Evolutionary conservation across 2,329 filamentous ascomycete genomes (phyloP), one percentile per base, ranked within the genome.

Genomic region (Penicillium glabrum): DNA sequence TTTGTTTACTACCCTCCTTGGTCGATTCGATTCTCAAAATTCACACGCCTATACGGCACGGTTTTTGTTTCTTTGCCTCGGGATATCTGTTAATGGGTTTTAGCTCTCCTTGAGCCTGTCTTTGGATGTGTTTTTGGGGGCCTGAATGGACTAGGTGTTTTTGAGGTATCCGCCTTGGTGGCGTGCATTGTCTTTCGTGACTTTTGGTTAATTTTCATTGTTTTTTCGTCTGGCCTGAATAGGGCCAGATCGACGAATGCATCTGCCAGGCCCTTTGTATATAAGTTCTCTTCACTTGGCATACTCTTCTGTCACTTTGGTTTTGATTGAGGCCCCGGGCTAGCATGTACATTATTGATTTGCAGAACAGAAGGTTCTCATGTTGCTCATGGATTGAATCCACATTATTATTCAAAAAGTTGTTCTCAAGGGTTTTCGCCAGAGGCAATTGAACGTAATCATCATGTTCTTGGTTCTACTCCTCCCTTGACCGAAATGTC

Each of bases 281-380:
- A 60, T 57, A 51, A 29, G 16, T 52, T 53, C 14, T 13, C 16
- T 56, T 55, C 26, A 10, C 39, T 47, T 53, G 9, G 33, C 26
- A 44, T 10, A 35, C 35, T 50, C 14, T 35, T 39, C 26, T 45
- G 29, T 45, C 14, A 46, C 29, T 47, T 45, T 47, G n/a, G 14
- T 45, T 53, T 43, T 47, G 9, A 21, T 39, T 45, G 14, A 44
- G 47, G 37, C 14, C 47, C 50, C 51, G 51, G 46, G 41, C 53
- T 43, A 48, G 45, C 33, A 58, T 60, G 60, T 61, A 60, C 54
- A 56, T 56, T 54, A 61, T 51, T 46, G 41, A 44, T 53, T n/a
- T 49, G 24, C 11, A 19, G 50, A 43, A 45, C 41, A 53, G 31
- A 35, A 31, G 46, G 35, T 51, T 35, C 31, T 33, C 29, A 14